A percentile compares a stretch with the other conserved stretches of the same genome.
Conservation (phyloP, 805 yeast genomes). For the Cyberlindnera samutprakarnensis region DNA sequence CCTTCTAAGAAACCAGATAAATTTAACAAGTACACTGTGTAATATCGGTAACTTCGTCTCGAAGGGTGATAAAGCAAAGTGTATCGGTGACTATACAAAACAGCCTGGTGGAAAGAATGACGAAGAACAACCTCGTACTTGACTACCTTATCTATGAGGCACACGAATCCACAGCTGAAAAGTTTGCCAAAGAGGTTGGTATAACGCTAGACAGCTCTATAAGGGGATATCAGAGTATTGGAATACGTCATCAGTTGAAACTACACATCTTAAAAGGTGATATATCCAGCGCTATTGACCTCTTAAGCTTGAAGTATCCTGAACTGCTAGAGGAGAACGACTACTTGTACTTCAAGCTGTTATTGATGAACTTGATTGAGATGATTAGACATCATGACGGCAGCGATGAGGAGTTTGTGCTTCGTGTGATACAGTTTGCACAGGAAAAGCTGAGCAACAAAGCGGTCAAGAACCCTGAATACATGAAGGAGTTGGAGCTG, state of each 20-base stretch:
- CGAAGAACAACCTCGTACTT: constrained; percentile 38
- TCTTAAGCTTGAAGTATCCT: constrained; percentile 54
- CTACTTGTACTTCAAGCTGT: constrained; percentile 60
- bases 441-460: constrained; percentile 54
- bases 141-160: constrained; percentile 77
- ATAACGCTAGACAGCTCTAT: constrained; percentile 12
- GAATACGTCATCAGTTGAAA: constrained; percentile 46
- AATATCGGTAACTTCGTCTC: too few species aligned
- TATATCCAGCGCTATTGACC: constrained; percentile 49
- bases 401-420: constrained; percentile 41
- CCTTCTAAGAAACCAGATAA: too few species aligned
- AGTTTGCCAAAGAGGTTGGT: constrained; percentile 26
- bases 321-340: constrained; percentile 56
- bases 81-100: too few species aligned
- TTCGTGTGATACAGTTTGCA: constrained; percentile 49
- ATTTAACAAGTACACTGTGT: too few species aligned
- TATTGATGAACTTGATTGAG: constrained; percentile 71
- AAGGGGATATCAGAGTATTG: constrained; percentile 42
- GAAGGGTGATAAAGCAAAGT: too few species aligned
- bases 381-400: constrained; percentile 40
- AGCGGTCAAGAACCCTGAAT: constrained; percentile 48
- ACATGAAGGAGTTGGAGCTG: constrained; percentile 67
- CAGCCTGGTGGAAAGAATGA: too few species aligned
- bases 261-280: constrained; percentile 48
- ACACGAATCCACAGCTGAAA: constrained; percentile 56